A percentile compares a stretch with the other conserved stretches of the same genome.
These are phyloP conservation scores for Boletus speciosus DNA, from an alignment of 768 basidiomycete species.

Conservation along the genomic window DNA sequence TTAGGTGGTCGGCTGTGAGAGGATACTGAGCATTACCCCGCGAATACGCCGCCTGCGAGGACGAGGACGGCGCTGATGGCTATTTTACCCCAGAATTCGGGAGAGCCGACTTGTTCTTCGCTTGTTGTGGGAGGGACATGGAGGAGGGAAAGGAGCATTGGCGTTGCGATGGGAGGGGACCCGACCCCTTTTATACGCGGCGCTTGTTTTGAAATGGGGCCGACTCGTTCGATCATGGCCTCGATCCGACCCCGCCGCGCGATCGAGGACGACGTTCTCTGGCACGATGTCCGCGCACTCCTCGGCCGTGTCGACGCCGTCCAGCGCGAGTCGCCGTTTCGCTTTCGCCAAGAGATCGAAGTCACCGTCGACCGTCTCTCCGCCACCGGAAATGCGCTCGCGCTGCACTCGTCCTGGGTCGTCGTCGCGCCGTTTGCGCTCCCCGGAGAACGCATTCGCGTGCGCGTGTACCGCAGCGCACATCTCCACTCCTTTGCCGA, in stretches of 20 bases:
- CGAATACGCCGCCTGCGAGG: slow-evolving; percentile 85
- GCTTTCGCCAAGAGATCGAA: slow-evolving; percentile 58
- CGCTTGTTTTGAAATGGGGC: too few relatives aligned
- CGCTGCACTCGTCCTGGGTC: slow-evolving; percentile 66
- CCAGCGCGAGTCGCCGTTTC: slow-evolving; percentile 54
- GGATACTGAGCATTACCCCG: slow-evolving; percentile 52
- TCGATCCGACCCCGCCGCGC: slow-evolving; percentile 53
- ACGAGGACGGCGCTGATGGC: slow-evolving; percentile 66
- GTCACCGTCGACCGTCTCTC: slow-evolving; percentile 63
- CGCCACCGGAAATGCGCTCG: slow-evolving; percentile 64
- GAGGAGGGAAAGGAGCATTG: slow-evolving; percentile 15
- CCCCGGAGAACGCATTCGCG: slow-evolving; percentile 76
- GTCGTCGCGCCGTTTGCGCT: slow-evolving; percentile 81
- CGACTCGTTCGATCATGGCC: not conserved
- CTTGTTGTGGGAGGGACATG: not conserved
- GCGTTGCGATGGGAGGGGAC: not conserved
- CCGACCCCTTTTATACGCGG: not conserved
- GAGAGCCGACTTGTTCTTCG: slow-evolving; percentile 42
- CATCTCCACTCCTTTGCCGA: slow-evolving; percentile 76
- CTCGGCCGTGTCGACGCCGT: slow-evolving; percentile 57
- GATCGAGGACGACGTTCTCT: slow-evolving; percentile 63
- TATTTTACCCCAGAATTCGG: slow-evolving; percentile 75
- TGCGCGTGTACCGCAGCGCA: slow-evolving; percentile 65
- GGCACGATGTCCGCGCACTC: slow-evolving; percentile 63
- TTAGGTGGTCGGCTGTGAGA: not conserved